Percentiles rank a stretch among this genome's conserved stretches.
phyloP scores from a whole-genome alignment of 192 early-diverging fungal genomes.

The Coemansia sp. region DNA sequence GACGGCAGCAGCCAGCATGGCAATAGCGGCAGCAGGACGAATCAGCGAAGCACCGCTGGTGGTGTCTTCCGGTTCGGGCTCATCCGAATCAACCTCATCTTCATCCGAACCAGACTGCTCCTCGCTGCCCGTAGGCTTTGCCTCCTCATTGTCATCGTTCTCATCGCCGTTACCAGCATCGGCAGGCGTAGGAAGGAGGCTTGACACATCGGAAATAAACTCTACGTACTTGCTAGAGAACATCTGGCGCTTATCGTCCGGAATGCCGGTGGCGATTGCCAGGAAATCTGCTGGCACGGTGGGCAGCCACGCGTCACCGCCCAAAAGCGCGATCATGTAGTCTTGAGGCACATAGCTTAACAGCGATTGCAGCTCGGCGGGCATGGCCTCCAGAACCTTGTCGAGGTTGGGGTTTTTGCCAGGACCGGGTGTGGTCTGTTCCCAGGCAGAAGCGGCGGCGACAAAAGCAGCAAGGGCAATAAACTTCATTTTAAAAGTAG shows the following conservation, averaged over 20 bases:
- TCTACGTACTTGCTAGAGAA: conserved; percentile 37
- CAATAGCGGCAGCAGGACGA: background rate
- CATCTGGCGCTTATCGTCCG: conserved; percentile 5
- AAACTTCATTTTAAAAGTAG: conserved; percentile 29
- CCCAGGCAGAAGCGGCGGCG: conserved; percentile 3
- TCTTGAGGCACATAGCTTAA: conserved; percentile 25
- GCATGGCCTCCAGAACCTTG: conserved; percentile 32
- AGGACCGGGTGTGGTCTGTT: background rate
- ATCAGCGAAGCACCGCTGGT: background rate
- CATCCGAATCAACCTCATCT: background rate
- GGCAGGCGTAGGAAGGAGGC: conserved; percentile 23
- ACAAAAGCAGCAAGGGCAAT: background rate
- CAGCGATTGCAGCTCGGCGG: conserved; percentile 20
- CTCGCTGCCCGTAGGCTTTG: background rate
- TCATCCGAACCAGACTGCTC: background rate
- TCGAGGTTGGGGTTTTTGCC: conserved; percentile 25
- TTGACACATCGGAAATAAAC: conserved; percentile 24
- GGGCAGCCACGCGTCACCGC: conserved; percentile 26
- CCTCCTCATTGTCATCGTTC: background rate
- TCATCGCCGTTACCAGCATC: conserved; percentile 3
- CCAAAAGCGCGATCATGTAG: conserved; percentile 28
- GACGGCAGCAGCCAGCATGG: conserved; percentile 2
- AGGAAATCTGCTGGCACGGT: conserved; percentile 25
- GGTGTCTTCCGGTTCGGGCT: background rate
- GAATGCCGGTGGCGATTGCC: conserved; percentile 24